A percentile compares a stretch with the other conserved stretches of the same genome.
These are phyloP conservation scores for Fusarium marasasianum DNA, from an alignment of 2,329 filamentous ascomycete species.

Conservation along the genomic window DNA sequence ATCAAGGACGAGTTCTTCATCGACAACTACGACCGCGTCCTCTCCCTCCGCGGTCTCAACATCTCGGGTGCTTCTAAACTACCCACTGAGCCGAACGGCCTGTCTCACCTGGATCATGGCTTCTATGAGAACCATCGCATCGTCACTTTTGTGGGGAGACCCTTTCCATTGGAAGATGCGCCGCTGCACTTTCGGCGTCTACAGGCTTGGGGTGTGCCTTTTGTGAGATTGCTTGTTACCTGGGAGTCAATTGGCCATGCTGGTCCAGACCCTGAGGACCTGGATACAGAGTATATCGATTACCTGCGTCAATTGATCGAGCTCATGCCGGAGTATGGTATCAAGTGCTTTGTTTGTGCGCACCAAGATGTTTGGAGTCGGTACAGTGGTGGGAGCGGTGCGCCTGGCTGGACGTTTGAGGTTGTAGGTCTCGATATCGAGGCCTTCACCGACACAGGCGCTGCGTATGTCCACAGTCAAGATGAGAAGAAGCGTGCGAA, in stretches of 20 bases:
- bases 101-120: slow-evolving; percentile 52
- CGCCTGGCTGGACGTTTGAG: slow-evolving; percentile 55
- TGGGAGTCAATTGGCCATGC: slow-evolving; percentile 53
- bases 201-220: slow-evolving; percentile 51
- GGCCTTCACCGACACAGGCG: slow-evolving; percentile 47
- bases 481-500: slow-evolving; percentile 45
- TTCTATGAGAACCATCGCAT: slow-evolving; percentile 53
- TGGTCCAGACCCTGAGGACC: slow-evolving; percentile 46
- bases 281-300: slow-evolving; percentile 52
- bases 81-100: slow-evolving; percentile 49
- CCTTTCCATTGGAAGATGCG: slow-evolving; percentile 51
- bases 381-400: slow-evolving; percentile 54
- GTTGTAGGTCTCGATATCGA: slow-evolving; percentile 52
- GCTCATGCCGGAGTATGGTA: slow-evolving; percentile 50
- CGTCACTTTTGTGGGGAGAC: slow-evolving; percentile 52
- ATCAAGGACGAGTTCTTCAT: slow-evolving; percentile 46
- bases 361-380: slow-evolving; percentile 57
- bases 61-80: slow-evolving; percentile 54
- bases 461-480: slow-evolving; percentile 50
- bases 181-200: slow-evolving; percentile 51
- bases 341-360: slow-evolving; percentile 55
- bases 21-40: slow-evolving; percentile 50
- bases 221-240: slow-evolving; percentile 54
- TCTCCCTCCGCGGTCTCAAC: slow-evolving; percentile 54
- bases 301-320: slow-evolving; percentile 50